These are phyloP conservation scores for Davidsoniella neocaledoniae DNA, from an alignment of 2,329 filamentous ascomycete genomes.

Conservation along the genomic window DNA sequence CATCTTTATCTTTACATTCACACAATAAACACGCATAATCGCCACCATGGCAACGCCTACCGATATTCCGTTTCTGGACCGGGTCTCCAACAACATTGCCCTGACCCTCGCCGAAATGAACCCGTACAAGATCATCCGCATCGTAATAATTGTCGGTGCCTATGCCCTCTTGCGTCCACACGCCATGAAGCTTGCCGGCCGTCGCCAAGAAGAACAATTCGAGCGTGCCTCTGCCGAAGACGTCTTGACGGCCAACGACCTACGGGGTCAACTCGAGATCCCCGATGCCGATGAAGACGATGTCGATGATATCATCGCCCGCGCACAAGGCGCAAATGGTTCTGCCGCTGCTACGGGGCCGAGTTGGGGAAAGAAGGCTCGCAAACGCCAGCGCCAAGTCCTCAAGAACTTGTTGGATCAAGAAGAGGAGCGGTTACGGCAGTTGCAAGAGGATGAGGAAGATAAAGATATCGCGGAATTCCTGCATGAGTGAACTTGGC, in stretches of 20 bases:
- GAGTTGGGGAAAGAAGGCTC: slow-evolving; percentile 14
- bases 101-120: slow-evolving; percentile 34
- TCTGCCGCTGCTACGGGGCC: slow-evolving; percentile 2
- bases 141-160: slow-evolving; percentile 53
- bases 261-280: slow-evolving; percentile 39
- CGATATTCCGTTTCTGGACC: slow-evolving; percentile 9
- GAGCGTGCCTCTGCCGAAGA: slow-evolving; percentile 40
- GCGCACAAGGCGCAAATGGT: neutral
- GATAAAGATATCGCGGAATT: slow-evolving; percentile 64
- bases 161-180: slow-evolving; percentile 63
- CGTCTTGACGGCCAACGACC: slow-evolving; percentile 46
- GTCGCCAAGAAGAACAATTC: slow-evolving; percentile 45
- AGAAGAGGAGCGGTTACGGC: slow-evolving; percentile 40
- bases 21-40: neutral
- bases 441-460: slow-evolving; percentile 43
- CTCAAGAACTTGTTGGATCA: slow-evolving; percentile 48
- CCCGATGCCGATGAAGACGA: slow-evolving; percentile 36
- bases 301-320: slow-evolving; percentile 5
- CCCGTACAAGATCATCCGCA: slow-evolving; percentile 43
- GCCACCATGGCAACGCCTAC: slow-evolving; percentile 6
- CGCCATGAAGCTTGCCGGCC: slow-evolving; percentile 48
- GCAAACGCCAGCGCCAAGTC: slow-evolving; percentile 23
- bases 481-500: slow-evolving; percentile 23
- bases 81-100: slow-evolving; percentile 28
- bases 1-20: neutral